phyloP scores from a whole-genome alignment of 176 grass and related monocot species.

The Phyllostachys edulis region DNA sequence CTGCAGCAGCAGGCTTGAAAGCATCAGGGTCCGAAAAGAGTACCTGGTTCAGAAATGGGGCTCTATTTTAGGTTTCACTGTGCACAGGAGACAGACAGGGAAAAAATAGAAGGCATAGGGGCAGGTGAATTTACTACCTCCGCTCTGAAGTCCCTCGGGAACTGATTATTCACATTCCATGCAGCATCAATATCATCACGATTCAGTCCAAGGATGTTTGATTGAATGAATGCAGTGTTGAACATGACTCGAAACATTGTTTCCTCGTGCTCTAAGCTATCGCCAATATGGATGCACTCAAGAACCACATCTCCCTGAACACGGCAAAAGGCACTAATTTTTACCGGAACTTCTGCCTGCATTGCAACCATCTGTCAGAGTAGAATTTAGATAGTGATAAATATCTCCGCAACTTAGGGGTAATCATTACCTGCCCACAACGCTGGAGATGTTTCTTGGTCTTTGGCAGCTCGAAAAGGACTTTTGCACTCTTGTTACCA shows the following conservation, averaged over 20 bases:
- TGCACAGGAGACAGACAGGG: constrained; percentile 3
- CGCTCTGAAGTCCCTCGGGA: constrained; percentile 78
- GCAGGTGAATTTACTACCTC: constrained; percentile 56
- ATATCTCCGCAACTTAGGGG: constrained; percentile 4
- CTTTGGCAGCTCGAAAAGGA: constrained; percentile 78
- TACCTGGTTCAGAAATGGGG: constrained; percentile 51
- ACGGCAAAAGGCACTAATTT: constrained; percentile 45
- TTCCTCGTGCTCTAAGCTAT: constrained; percentile 65
- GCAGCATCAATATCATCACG: constrained; percentile 86
- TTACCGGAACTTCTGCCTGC: constrained; percentile 50
- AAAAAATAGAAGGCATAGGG: constrained; percentile 5
- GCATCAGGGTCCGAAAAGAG: constrained; percentile 77
- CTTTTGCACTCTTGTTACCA: constrained; percentile 63
- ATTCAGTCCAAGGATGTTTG: constrained; percentile 67
- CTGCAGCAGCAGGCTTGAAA: constrained; percentile 51
- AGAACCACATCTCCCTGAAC: constrained; percentile 87
- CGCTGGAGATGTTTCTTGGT: constrained; percentile 61
- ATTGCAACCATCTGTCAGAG: constrained; percentile 45
- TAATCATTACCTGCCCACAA: constrained; percentile 71
- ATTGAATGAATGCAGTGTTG: constrained; percentile 91
- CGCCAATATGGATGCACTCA: constrained; percentile 77
- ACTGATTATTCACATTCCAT: constrained; percentile 88
- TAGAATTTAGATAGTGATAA: constrained; percentile 2
- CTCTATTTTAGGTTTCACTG: constrained; percentile 37
- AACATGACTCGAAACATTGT: constrained; percentile 94